Base-by-base conservation (phyloP, 257 asterid genomes). In the Solanum infundibuliforme region DNA sequence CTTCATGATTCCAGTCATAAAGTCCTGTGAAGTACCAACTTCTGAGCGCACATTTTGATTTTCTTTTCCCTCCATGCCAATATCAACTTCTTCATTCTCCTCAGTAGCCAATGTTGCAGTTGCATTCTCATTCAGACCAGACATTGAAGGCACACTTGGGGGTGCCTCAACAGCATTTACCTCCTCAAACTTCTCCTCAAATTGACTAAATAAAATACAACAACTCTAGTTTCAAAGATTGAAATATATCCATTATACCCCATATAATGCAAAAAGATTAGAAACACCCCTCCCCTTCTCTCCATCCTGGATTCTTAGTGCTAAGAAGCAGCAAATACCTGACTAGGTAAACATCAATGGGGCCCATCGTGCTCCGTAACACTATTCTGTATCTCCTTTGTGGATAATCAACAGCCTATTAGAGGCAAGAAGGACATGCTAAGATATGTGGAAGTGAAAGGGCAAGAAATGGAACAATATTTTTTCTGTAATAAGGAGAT, bases 341-440 rank as follows among this genome's bases (percentile, higher is more conserved):
- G 92, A 95, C 96, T 86, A 97, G 98, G 92, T 93, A 95, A 89
- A 95, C 95, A 90, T 97, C 97, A 38, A 95, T 89, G 18, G 97
- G 96, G 34, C 98, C 99, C 98, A 93, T 94, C 85, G 98, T 94
- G 94, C 99, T 97, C n/a, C 96, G 92, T 58, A 95, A 92, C 83
- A 92, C 93, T 74, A 97, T 92, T 91, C 95, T 93, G 88, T 94
- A 95, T 91, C 99, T 93, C 93, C 98, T 93, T 90, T 97, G 98
- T 46, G 98, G 96, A 92, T 95, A 95, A 88, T 95, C 98, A 87
- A 93, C 97, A 73, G 98, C 98, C 98, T 95, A 93, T 62, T 32
- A 89, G 86, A 81, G 75, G 74, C 58, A 65, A 12, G 41, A 73
- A 86, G 31, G 31, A 48, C 43, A 31, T 31, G 41, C 71, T 82